These are phyloP conservation scores for Monosporozyma aerobia DNA, from an alignment of 805 yeast genomes.

Conservation along the genomic window DNA sequence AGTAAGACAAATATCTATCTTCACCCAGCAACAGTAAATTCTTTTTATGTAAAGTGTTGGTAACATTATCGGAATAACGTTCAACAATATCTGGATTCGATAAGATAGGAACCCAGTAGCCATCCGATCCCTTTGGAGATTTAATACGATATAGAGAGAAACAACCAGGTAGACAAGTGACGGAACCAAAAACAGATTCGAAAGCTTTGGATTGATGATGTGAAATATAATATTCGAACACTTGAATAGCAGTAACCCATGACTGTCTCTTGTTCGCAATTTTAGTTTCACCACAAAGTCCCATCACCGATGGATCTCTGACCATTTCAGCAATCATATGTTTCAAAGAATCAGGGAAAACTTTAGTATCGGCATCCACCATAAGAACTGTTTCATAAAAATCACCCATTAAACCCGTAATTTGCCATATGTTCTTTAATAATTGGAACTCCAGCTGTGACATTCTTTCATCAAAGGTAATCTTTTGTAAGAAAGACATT, in stretches of 20 bases:
- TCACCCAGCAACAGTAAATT: constrained; percentile 81
- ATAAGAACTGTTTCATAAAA: constrained; percentile 73
- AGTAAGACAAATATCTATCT: constrained; percentile 75
- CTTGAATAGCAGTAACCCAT: constrained; percentile 92
- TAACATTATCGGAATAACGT: constrained; percentile 77
- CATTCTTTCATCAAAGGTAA: constrained; percentile 92
- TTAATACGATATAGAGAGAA: constrained; percentile 88
- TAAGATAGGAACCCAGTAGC: constrained; percentile 86
- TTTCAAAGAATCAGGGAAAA: constrained; percentile 76
- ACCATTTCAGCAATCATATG: constrained; percentile 90
- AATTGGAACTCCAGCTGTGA: constrained; percentile 78
- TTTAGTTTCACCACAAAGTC: constrained; percentile 90
- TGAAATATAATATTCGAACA: constrained; percentile 85
- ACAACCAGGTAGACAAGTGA: constrained; percentile 93
- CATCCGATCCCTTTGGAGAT: constrained; percentile 71
- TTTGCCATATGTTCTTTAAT: constrained; percentile 62
- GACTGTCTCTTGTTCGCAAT: constrained; percentile 73
- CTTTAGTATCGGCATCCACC: constrained; percentile 94
- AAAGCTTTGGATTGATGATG: constrained; percentile 93
- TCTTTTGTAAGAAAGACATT: constrained; percentile 82
- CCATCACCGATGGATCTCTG: constrained; percentile 79
- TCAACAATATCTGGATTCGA: constrained; percentile 92
- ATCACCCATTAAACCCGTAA: constrained; percentile 79
- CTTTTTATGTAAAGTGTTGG: constrained; percentile 77
- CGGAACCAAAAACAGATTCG: constrained; percentile 88